Evolutionary conservation across 805 yeast species (phyloP), one percentile per base, ranked within the genome.

Genomic region (Starmerella kuoi): DNA sequence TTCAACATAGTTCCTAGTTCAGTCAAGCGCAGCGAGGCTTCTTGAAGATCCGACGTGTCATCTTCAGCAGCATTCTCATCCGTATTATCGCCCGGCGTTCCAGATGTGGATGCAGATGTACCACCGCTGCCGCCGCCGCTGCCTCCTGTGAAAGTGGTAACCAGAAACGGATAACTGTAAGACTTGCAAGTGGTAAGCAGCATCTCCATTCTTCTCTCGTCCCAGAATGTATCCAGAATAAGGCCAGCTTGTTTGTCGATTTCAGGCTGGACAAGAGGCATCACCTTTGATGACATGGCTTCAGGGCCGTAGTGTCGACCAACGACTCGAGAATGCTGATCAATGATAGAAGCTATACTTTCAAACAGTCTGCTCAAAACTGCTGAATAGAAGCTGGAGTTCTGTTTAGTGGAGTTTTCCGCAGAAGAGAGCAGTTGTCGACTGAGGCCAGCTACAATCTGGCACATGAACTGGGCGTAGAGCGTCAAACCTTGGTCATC

Each of bases 191-290:
- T 83, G 42, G 68, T 67, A 20, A 81, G 51, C 7, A 70, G 56
- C 46, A 72, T 68, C 23, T 70, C 76, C 3, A 86, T 55, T 22
- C 77, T 67, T 48, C 83, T 70, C 23, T 74, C 70, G 52, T 87
- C 96, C 64, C 77, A 73, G 55, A 83, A 84, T 0, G 91, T 82
- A 59, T 88, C 97, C 41, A 82, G 68, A 3, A 91, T 81, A 34
- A 91, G 66, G 1, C 94, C 93, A 21, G 88, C 79, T 56, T 91
- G 98, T n/a, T 87, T 68, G 56, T 91, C 98, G 24, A 91, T 78
- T 56, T 91, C 98, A 38, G 73, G 66, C 61, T 88, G 94, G 25
- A 91, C 78, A 38, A 73, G 73, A 17, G 72, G 74, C 51, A 87
- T 69, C 8, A 88, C 86, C 4, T 12, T 17, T 26, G 69, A 69